These are phyloP conservation scores for Saccharomycopsis schoenii DNA, from an alignment of 805 yeast species.

Conservation along the genomic window DNA sequence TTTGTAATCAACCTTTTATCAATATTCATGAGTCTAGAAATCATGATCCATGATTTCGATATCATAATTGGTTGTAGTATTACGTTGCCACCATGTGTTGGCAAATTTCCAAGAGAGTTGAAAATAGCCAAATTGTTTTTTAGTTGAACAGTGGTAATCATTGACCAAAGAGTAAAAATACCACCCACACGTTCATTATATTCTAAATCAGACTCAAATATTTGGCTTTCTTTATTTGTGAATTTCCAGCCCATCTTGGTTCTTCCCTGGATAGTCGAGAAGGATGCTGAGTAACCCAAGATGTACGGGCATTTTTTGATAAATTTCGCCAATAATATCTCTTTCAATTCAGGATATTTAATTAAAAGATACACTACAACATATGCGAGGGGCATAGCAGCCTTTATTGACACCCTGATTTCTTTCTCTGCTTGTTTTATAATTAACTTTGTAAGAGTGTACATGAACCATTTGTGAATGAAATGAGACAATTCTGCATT, in stretches of 20 bases:
- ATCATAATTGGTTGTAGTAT: constrained; percentile 43
- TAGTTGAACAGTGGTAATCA: constrained; percentile 28
- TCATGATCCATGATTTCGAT: constrained; percentile 53
- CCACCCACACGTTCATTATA: constrained; percentile 87
- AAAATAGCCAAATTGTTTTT: not conserved
- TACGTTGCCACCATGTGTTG: not conserved
- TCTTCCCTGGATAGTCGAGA: constrained; percentile 78
- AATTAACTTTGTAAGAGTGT: constrained; percentile 74
- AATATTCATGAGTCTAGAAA: constrained; percentile 62
- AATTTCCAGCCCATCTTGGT: constrained; percentile 82
- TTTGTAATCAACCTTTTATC: constrained; percentile 42
- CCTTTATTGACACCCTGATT: constrained; percentile 65
- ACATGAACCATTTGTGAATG: constrained; percentile 64
- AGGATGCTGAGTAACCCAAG: constrained; percentile 68
- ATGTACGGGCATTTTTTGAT: constrained; percentile 86
- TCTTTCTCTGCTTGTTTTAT: constrained; percentile 92
- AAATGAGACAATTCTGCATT: constrained; percentile 29
- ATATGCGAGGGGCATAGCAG: constrained; percentile 72
- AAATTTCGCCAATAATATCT: constrained; percentile 56
- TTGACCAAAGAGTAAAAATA: constrained; percentile 70
- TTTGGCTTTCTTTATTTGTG: constrained; percentile 21
- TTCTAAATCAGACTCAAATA: constrained; percentile 46
- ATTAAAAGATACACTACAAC: constrained; percentile 47
- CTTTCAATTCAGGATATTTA: constrained; percentile 33
- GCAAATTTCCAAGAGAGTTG: constrained; percentile 2